A percentile compares a stretch with the other conserved stretches of the same genome.
phyloP scores from a whole-genome alignment of 164 flowering plant genomes.

The Paratinospora sagittata region DNA sequence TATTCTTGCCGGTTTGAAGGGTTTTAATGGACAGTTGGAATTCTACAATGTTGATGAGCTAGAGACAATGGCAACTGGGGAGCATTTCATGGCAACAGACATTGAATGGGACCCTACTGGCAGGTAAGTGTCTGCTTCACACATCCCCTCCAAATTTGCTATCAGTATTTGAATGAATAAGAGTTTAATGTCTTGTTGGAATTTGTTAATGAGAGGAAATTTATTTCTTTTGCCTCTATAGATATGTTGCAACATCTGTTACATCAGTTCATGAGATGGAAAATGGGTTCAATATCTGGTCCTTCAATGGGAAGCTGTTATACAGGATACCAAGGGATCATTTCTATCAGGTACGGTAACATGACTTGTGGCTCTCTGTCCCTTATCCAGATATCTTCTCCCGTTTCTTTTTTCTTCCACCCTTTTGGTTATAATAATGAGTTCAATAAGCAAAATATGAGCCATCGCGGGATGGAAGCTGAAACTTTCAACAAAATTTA shows the following conservation, averaged over 20 bases:
- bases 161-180: not conserved
- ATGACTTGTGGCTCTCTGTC: not conserved
- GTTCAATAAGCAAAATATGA: not conserved
- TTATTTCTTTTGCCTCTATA: slow-evolving; percentile 16
- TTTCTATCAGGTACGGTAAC: slow-evolving; percentile 65
- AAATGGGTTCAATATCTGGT: slow-evolving; percentile 94
- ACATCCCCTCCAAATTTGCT: not conserved
- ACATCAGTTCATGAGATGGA: slow-evolving; percentile 99
- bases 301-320: slow-evolving; percentile 79
- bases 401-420: not conserved
- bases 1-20: no score
- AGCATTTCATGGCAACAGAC: slow-evolving; percentile 98
- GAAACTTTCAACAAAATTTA: not conserved
- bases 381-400: no score
- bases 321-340: slow-evolving; percentile 85
- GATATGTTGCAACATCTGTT: slow-evolving; percentile 91
- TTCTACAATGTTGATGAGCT: no score
- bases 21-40: no score
- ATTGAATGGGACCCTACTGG: slow-evolving; percentile 99
- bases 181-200: not conserved
- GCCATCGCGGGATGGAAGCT: not conserved
- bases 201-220: not conserved
- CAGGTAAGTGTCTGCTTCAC: slow-evolving; percentile 39
- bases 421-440: not conserved
- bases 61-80: no score